A percentile compares a stretch with the other conserved stretches of the same genome.
These are phyloP conservation scores for Mallotus repandus DNA, from an alignment of 441 rosid genomes.

Conservation along the genomic window DNA sequence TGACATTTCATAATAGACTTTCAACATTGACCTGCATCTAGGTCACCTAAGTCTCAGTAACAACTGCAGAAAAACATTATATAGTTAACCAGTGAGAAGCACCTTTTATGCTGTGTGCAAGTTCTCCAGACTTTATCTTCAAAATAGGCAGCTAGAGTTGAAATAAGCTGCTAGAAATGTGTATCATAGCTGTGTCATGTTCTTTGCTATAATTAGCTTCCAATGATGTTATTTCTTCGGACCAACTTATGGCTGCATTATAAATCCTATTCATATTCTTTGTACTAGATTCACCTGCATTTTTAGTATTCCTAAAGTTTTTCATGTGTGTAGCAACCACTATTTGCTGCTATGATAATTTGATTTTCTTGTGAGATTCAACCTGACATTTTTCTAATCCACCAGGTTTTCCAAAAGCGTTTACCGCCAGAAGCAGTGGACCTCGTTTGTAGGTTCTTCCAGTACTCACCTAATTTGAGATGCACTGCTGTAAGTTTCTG, in stretches of 20 bases:
- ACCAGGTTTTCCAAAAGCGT: slow-evolving; percentile 92
- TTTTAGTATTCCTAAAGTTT: too few species aligned
- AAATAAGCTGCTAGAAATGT: background rate
- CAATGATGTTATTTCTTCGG: background rate
- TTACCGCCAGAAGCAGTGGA: slow-evolving; percentile 98
- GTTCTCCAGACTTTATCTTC: background rate
- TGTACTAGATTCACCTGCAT: background rate
- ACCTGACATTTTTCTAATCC: slow-evolving; percentile 8
- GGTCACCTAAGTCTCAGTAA: background rate
- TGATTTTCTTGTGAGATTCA: slow-evolving; percentile 2
- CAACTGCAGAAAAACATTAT: background rate
- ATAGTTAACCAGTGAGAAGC: background rate
- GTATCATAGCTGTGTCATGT: background rate
- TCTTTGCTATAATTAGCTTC: background rate
- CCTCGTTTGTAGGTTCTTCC: slow-evolving; percentile 93
- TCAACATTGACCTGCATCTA: background rate
- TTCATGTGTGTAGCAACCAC: background rate
- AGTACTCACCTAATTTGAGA: slow-evolving; percentile 96
- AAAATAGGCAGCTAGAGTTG: background rate
- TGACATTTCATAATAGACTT: too few species aligned
- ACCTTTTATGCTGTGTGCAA: background rate
- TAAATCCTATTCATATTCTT: background rate
- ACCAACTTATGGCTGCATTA: background rate
- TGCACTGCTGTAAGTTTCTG: slow-evolving; percentile 88
- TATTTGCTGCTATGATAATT: background rate